Evolutionary conservation across 1,284 basidiomycete genomes (phyloP).

Genomic region (Sphaerobolus stellatus): DNA sequence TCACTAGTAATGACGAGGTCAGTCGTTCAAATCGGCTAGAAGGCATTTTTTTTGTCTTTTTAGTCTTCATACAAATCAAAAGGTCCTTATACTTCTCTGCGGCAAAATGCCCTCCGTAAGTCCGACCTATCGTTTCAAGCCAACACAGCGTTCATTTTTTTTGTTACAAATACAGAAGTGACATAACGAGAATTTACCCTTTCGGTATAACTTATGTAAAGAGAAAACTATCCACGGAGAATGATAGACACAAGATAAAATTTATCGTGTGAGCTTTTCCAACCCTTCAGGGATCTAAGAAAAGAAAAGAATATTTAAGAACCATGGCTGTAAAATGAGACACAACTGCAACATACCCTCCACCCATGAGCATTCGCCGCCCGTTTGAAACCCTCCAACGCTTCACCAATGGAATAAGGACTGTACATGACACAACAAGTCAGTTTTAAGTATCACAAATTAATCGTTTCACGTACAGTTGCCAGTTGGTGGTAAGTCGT

Average conservation of each 20-base stretch:
- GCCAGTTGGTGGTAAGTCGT: constrained; percentile 45
- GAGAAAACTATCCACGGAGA: no score
- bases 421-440: constrained; percentile 26
- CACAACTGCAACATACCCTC: constrained; percentile 40
- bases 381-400: constrained; percentile 54
- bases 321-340: neutral
- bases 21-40: constrained; percentile 9
- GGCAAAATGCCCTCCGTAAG: no score
- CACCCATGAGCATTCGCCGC: constrained; percentile 59
- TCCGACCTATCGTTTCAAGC: no score
- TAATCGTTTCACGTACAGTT: neutral
- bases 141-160: no score
- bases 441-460: neutral
- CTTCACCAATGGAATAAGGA: constrained; percentile 51
- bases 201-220: no score
- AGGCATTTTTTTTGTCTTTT: constrained; percentile 10
- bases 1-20: constrained; percentile 43
- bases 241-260: no score
- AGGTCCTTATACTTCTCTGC: no score
- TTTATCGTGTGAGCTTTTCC: neutral
- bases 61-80: no score
- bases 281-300: neutral
- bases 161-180: no score
- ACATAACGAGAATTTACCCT: no score
- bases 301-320: neutral